Evolutionary conservation across 148 eudicot genomes (phyloP).

Genomic region (Fagopyrum esculentum): DNA sequence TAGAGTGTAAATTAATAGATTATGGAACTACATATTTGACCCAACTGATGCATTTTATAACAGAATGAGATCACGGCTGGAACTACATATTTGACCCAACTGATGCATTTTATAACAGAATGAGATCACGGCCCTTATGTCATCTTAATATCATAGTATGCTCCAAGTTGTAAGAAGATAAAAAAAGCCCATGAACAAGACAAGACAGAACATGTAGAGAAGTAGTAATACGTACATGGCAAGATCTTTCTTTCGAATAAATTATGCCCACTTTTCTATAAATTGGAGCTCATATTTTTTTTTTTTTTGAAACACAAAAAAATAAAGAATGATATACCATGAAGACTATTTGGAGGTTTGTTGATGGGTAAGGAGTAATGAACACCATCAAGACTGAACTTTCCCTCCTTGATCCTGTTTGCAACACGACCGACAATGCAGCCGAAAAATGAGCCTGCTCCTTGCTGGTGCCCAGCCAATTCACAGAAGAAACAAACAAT

Average conservation of each 20-base stretch:
- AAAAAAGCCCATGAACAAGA: too few relatives aligned
- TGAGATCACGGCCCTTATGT: neutral
- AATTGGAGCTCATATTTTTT: neutral
- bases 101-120: neutral
- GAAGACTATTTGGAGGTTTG: conserved; percentile 87
- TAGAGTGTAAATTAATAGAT: neutral
- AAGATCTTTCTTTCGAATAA: neutral
- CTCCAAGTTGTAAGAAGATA: too few relatives aligned
- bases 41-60: neutral
- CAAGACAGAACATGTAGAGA: too few relatives aligned
- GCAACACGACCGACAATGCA: conserved; percentile 98
- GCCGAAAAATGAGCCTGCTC: conserved; percentile 72
- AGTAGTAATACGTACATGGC: neutral
- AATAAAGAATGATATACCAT: conserved; percentile 39
- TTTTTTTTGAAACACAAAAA: neutral
- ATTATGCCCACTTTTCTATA: neutral
- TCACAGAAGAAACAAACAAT: conserved; percentile 1
- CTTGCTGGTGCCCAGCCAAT: conserved; percentile 41
- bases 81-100: neutral
- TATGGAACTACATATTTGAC: neutral
- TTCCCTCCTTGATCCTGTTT: conserved; percentile 91
- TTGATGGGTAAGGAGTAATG: conserved; percentile 68
- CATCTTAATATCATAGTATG: too few relatives aligned
- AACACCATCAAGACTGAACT: conserved; percentile 64
- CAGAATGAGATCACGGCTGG: neutral